phyloP scores from a whole-genome alignment of 306 rosid genomes.

The Fragaria vesca region DNA sequence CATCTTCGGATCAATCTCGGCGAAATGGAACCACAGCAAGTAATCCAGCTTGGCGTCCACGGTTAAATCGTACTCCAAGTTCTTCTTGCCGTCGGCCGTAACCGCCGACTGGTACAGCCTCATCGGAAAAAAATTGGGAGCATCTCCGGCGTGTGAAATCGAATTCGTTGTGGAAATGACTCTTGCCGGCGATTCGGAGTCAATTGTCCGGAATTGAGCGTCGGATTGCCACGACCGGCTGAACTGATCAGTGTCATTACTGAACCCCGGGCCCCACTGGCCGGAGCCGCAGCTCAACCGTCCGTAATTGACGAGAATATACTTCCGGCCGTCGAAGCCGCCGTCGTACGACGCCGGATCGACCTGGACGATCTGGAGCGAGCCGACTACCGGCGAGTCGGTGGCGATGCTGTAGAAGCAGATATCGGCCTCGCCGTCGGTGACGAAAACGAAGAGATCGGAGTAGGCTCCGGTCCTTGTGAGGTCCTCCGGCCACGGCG shows the following conservation, averaged over 20 bases:
- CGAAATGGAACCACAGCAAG: conserved; percentile 84
- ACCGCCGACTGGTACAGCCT: conserved; percentile 71
- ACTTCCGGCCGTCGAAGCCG: conserved; percentile 19
- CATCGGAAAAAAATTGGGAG: conserved; percentile 73
- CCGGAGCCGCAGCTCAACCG: conserved; percentile 67
- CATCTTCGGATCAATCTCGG: conserved; percentile 68
- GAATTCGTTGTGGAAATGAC: conserved; percentile 39
- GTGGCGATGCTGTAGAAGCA: conserved; percentile 94
- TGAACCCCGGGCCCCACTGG: conserved; percentile 91
- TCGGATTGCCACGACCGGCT: conserved; percentile 92
- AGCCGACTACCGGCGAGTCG: conserved; percentile 79
- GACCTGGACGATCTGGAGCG: conserved; percentile 61
- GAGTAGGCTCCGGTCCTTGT: conserved; percentile 82
- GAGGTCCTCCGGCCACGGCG: conserved; percentile 67
- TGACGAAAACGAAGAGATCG: conserved; percentile 57
- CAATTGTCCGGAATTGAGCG: conserved; percentile 17
- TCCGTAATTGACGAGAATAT: conserved; percentile 75
- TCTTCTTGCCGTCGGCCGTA: conserved; percentile 31
- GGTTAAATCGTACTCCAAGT: conserved; percentile 51
- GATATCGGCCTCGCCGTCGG: conserved; percentile 53
- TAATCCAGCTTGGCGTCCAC: conserved; percentile 95
- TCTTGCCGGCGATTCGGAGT: conserved; percentile 4
- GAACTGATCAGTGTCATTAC: conserved; percentile 61
- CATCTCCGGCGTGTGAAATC: conserved; percentile 48
- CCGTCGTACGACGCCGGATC: conserved; percentile 68